A percentile compares a stretch with the other conserved stretches of the same genome.
Conservation (phyloP, 148 eudicot species). For the Spergularia marina region DNA sequence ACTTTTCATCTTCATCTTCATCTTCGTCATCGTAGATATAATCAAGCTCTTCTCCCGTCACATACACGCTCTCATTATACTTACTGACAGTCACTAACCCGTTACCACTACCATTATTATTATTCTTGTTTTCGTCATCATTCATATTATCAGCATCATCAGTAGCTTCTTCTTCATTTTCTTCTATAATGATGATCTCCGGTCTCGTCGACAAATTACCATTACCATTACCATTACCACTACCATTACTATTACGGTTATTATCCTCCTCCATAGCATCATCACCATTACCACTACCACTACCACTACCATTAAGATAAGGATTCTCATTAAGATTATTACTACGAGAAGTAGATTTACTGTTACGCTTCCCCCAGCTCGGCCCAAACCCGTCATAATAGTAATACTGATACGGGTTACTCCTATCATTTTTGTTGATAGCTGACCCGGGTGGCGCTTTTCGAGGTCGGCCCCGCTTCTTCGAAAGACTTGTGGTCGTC, state of each 20-base stretch:
- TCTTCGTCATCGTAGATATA: constrained; percentile 30
- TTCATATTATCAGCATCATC: not conserved
- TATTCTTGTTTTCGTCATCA: not conserved
- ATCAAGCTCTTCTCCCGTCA: constrained; percentile 5
- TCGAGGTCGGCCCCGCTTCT: constrained; percentile 40
- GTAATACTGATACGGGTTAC: constrained; percentile 48
- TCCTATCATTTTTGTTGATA: too few species aligned
- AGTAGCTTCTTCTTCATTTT: too few species aligned
- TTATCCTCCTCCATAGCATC: too few species aligned
- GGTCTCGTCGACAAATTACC: too few species aligned
- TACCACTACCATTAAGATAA: too few species aligned
- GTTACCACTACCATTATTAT: not conserved
- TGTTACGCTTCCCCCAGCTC: constrained; percentile 17
- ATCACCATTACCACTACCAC: too few species aligned
- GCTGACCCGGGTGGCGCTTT: constrained; percentile 4
- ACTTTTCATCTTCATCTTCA: not conserved
- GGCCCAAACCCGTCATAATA: constrained; percentile 82
- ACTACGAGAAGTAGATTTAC: not conserved
- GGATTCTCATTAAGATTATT: not conserved
- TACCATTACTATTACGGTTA: not conserved
- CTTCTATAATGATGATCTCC: too few species aligned
- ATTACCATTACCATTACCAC: not conserved
- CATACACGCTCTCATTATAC: not conserved
- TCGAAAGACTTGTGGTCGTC: not conserved
- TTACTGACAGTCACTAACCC: not conserved